Evolutionary conservation across 2,329 filamentous ascomycete genomes (phyloP).

Genomic region (Penicillium brevicompactum): DNA sequence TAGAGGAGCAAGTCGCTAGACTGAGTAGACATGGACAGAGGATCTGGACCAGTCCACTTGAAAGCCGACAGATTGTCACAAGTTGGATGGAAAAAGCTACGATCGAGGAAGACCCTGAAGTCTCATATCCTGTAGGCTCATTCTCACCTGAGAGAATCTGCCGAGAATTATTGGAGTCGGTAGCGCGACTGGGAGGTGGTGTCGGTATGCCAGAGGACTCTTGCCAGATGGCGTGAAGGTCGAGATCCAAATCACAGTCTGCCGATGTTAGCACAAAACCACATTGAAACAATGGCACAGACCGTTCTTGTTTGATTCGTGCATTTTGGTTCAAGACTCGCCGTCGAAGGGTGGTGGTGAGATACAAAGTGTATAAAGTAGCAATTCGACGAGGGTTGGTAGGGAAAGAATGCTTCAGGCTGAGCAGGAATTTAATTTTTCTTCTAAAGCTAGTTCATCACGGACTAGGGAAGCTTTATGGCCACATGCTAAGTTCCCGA

Average conservation of each 20-base stretch:
- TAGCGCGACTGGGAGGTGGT: constrained; percentile 4
- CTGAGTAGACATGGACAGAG: neutral
- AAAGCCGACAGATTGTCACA: neutral
- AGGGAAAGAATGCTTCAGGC: no score
- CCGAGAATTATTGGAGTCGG: neutral
- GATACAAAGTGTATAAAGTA: no score
- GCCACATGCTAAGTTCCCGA: no score
- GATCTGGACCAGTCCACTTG: neutral
- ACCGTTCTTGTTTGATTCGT: no score
- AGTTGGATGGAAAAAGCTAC: neutral
- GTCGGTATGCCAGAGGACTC: constrained; percentile 2
- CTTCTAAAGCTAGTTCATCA: no score
- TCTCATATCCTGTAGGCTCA: neutral
- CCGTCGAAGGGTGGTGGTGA: no score
- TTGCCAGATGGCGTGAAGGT: constrained; percentile 4
- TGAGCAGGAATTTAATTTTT: no score
- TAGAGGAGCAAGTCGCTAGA: neutral
- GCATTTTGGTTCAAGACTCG: no score
- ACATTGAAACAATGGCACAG: no score
- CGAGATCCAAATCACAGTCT: constrained; percentile 1
- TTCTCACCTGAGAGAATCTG: neutral
- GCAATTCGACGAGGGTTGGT: no score
- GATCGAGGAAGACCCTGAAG: neutral
- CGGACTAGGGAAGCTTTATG: no score
- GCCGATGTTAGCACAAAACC: no score